Evolutionary conservation across 1,284 basidiomycete species (phyloP).

Genomic region (Bondarzewia mesenterica): DNA sequence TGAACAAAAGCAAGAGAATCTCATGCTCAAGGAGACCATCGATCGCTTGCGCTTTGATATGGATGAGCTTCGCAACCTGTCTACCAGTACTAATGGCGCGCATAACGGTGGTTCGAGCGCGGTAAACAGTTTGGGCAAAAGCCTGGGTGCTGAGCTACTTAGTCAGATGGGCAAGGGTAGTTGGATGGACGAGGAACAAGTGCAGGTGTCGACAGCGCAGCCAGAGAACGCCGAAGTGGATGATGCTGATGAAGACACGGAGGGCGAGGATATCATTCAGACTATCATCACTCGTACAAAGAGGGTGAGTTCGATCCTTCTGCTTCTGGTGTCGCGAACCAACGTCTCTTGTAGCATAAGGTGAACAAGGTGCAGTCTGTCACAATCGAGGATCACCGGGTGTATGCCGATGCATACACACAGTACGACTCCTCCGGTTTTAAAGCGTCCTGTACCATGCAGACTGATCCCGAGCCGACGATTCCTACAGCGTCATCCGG

Average conservation of each 20-base stretch:
- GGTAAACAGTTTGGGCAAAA: constrained; percentile 65
- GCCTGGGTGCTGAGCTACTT: constrained; percentile 73
- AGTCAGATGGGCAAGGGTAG: constrained; percentile 49
- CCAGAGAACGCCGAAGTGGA: constrained; percentile 27
- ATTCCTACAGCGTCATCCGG: constrained; percentile 16
- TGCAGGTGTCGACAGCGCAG: constrained; percentile 15
- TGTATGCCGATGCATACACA: constrained; percentile 60
- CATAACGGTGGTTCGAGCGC: constrained; percentile 34
- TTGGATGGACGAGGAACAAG: constrained; percentile 36
- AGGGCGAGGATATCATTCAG: constrained; percentile 69
- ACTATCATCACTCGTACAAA: constrained; percentile 77
- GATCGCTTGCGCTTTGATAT: constrained; percentile 86
- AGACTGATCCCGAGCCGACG: constrained; percentile 29
- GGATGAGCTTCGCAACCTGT: constrained; percentile 81
- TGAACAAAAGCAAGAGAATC: constrained; percentile 86
- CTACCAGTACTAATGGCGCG: constrained; percentile 36
- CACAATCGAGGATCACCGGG: constrained; percentile 58
- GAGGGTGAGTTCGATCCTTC: constrained; percentile 38
- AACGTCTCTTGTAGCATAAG: constrained; percentile 31
- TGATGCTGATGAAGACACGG: constrained; percentile 46
- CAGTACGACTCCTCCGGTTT: constrained; percentile 56
- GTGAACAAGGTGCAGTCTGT: constrained; percentile 41
- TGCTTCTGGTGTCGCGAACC: background rate
- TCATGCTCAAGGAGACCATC: constrained; percentile 87
- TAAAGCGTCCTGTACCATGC: constrained; percentile 24